phyloP scores from a whole-genome alignment of 23 red algal genomes.

The Agarophyton chilense region DNA sequence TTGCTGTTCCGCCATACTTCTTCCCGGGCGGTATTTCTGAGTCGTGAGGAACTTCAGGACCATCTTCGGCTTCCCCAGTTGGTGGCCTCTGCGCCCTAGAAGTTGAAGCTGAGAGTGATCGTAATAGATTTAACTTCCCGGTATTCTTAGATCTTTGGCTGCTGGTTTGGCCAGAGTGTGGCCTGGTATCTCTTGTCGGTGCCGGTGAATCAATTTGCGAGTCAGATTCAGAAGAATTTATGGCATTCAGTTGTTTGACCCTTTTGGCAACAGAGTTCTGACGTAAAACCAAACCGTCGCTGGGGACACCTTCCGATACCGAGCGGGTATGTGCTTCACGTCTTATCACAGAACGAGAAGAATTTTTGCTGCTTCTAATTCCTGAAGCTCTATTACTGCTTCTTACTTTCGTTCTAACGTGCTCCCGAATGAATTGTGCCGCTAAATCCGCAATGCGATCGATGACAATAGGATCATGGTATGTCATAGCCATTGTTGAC shows the following conservation, averaged over 20 bases:
- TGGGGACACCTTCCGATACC: not conserved
- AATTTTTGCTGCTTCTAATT: not conserved
- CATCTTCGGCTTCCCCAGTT: not conserved
- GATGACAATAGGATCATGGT: constrained; percentile 56
- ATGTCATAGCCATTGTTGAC: constrained; percentile 44
- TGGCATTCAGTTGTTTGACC: not conserved
- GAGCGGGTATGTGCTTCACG: not conserved
- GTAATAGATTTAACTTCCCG: not conserved
- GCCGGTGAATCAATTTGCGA: not conserved
- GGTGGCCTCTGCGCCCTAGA: not conserved
- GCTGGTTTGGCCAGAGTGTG: no score
- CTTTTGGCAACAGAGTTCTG: not conserved
- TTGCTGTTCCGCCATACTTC: not conserved
- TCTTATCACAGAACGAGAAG: not conserved
- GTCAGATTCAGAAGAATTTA: not conserved
- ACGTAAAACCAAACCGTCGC: not conserved
- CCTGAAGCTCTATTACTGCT: not conserved
- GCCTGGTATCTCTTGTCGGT: not conserved
- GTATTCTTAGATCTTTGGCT: not conserved
- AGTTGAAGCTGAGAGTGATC: not conserved
- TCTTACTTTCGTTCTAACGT: not conserved
- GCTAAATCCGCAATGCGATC: constrained; percentile 56
- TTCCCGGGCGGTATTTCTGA: not conserved
- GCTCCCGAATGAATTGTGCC: constrained; percentile 30
- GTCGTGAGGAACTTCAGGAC: not conserved